Evolutionary conservation across 2,329 filamentous ascomycete genomes (phyloP).

Genomic region (Aspergillus unguis): DNA sequence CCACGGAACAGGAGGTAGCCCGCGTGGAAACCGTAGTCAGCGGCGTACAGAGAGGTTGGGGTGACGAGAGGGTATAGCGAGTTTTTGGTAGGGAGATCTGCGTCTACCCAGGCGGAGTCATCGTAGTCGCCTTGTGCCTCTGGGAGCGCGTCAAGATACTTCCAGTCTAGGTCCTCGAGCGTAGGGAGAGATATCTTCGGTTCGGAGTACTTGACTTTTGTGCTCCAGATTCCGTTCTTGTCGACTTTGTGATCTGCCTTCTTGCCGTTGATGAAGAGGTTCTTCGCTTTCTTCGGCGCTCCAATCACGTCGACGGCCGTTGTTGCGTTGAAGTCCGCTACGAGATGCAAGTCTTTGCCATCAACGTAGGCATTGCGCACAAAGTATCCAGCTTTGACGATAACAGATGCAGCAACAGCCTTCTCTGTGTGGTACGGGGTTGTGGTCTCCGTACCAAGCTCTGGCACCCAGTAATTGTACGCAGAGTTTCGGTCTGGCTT

Average conservation of each 20-base stretch:
- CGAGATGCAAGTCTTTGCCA: constrained; percentile 58
- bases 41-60: constrained; percentile 63
- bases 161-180: constrained; percentile 62
- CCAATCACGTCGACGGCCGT: constrained; percentile 67
- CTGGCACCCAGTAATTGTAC: constrained; percentile 46
- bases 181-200: constrained; percentile 56
- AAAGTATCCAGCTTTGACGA: constrained; percentile 45
- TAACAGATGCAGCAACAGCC: constrained; percentile 34
- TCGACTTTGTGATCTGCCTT: constrained; percentile 41
- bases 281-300: constrained; percentile 53
- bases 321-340: constrained; percentile 70
- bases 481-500: constrained; percentile 50
- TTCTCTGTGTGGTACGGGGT: constrained; percentile 30
- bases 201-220: constrained; percentile 49
- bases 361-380: constrained; percentile 50
- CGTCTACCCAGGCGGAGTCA: constrained; percentile 64
- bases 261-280: constrained; percentile 61
- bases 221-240: constrained; percentile 49
- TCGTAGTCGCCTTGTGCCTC: constrained; percentile 64
- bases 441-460: constrained; percentile 29
- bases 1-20: constrained; percentile 69
- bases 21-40: constrained; percentile 71
- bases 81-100: constrained; percentile 61
- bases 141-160: constrained; percentile 66
- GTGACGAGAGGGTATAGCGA: constrained; percentile 56